Evolutionary conservation across 2,329 filamentous ascomycete genomes (phyloP), one percentile per base, ranked within the genome.

Genomic region (Alternaria solani): DNA sequence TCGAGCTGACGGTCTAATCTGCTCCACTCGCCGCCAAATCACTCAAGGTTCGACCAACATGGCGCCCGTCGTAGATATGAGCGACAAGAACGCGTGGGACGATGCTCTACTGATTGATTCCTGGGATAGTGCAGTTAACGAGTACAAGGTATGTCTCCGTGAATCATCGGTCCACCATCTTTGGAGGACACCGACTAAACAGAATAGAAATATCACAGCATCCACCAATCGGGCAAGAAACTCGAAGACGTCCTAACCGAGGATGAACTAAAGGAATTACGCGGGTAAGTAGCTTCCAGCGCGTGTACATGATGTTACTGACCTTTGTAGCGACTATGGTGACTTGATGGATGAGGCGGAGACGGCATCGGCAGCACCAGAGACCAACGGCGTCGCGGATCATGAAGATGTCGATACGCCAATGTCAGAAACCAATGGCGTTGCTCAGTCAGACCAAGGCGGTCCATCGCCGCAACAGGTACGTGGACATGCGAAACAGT

Each of bases 201-300:
- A 39, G n/a, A 12, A 36, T 36, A 79, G 77, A 77, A 76, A 56
- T 79, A 78, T 52, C 76, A 79, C 51, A 77, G 75, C 59, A 78
- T 79, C 55, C 69, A 73, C 42, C 71, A 70, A 48, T 69, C 70
- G 48, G 76, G 77, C 39, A 76, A 77, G 62, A 73, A 71, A 46
- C 62, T 78, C 3, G 75, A 78, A 60, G 75, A 79, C 58, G 73
- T 73, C 9, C 57, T 79, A 51, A 75, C 61, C 7, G 59, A 64
- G 53, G 71, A 75, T 38, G 76, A 79, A 54, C 62, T 78, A 38
- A 65, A 66, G 55, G 66, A 73, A 54, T 39, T 78, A 55, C 68
- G 66, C 63, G 65, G 65, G 76, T 78, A 65, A 43, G 68, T 59
- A 14, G 44, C 44, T 30, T 42, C 14, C 16, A 2, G 11, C 2